phyloP scores from a whole-genome alignment of 2,329 filamentous ascomycete genomes.

The Amesomyces nigricolor region DNA sequence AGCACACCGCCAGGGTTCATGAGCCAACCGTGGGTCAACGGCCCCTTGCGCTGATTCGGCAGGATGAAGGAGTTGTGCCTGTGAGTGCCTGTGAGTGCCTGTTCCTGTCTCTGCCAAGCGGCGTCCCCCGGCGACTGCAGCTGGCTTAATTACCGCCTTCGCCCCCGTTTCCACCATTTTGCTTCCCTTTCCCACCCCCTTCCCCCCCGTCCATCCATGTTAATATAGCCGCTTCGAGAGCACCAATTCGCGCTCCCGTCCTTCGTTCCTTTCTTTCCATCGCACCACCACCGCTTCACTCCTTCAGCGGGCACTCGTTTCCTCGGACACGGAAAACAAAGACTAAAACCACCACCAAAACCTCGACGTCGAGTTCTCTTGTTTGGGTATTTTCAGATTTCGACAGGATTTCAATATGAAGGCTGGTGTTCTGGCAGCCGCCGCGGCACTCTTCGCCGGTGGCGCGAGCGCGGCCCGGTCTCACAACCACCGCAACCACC shows the following conservation, averaged over 20 bases:
- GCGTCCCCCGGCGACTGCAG: conserved; percentile 21
- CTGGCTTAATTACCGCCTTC: conserved; percentile 35
- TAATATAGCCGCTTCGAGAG: conserved; percentile 47
- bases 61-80: conserved; percentile 7
- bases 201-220: conserved; percentile 39
- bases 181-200: conserved; percentile 31
- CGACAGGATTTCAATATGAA: conserved; percentile 57
- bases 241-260: conserved; percentile 44
- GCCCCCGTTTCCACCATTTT: conserved; percentile 25
- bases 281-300: conserved; percentile 68
- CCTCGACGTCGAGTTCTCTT: conserved; percentile 6
- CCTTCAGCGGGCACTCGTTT: conserved; percentile 81
- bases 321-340: conserved; percentile 27
- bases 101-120: conserved; percentile 23
- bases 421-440: conserved; percentile 61
- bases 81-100: conserved; percentile 14
- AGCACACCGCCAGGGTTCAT: conserved; percentile 17
- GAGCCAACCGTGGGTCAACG: conserved; percentile 5
- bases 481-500: conserved; percentile 57
- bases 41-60: conserved; percentile 16
- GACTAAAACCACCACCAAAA: conserved; percentile 26
- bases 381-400: conserved; percentile 9
- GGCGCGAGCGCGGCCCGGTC: conserved; percentile 47
- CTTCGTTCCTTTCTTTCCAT: conserved; percentile 41
- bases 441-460: conserved; percentile 54